These are phyloP conservation scores for Kluyveromyces nonfermentans DNA, from an alignment of 805 yeast genomes.

Conservation along the genomic window DNA sequence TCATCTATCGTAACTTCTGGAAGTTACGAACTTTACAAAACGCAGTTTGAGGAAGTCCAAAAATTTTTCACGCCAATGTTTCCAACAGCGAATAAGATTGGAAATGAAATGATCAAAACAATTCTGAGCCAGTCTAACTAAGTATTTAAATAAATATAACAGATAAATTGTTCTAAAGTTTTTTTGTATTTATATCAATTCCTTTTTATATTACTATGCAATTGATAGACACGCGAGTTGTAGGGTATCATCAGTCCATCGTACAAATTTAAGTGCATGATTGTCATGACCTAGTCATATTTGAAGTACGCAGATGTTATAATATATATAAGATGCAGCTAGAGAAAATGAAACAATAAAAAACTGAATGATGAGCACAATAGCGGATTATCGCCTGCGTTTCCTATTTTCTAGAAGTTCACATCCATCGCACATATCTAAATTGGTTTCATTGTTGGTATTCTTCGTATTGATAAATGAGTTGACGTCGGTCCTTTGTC, in stretches of 20 bases:
- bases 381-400: constrained; percentile 2
- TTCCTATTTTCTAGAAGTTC: constrained; percentile 3
- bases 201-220: no score
- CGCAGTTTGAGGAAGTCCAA: constrained; percentile 71
- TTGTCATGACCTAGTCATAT: no score
- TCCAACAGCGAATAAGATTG: constrained; percentile 77
- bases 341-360: not conserved
- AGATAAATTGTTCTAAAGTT: not conserved
- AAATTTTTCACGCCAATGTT: constrained; percentile 78
- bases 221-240: no score
- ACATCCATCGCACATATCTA: not conserved
- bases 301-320: not conserved
- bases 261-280: no score
- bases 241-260: not conserved
- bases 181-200: not conserved
- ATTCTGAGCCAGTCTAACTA: constrained; percentile 37
- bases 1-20: constrained; percentile 69
- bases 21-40: constrained; percentile 60
- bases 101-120: constrained; percentile 89
- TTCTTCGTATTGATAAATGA: not conserved
- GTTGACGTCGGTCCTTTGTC: not conserved
- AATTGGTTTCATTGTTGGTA: not conserved
- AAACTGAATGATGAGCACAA: no score
- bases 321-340: not conserved
- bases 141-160: no score